These are phyloP conservation scores for Sphaerulina vaccinii DNA, from an alignment of 2,329 filamentous ascomycete genomes.

Conservation along the genomic window DNA sequence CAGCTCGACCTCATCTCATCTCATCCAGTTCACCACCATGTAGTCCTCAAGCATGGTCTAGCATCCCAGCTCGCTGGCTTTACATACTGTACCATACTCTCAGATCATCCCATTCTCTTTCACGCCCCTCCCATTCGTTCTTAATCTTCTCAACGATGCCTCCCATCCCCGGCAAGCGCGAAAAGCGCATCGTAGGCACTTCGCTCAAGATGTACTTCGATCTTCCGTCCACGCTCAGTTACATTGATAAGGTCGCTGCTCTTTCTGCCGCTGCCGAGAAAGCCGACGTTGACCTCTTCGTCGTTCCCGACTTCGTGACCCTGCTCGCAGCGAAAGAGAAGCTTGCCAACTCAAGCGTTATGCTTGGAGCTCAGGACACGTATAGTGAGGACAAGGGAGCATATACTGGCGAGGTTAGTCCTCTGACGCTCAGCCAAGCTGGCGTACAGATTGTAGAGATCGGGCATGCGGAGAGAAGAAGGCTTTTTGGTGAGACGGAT, in stretches of 20 bases:
- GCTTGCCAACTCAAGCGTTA: constrained; percentile 52
- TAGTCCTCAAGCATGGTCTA: not conserved
- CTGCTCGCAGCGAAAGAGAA: constrained; percentile 54
- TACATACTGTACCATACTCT: not conserved
- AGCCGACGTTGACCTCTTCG: constrained; percentile 65
- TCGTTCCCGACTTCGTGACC: constrained; percentile 75
- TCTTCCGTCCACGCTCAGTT: constrained; percentile 57
- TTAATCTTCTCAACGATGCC: constrained; percentile 30
- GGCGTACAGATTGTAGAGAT: constrained; percentile 74
- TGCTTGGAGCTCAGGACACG: constrained; percentile 73
- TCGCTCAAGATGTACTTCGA: constrained; percentile 82
- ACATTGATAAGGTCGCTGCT: constrained; percentile 44
- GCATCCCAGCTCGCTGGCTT: not conserved
- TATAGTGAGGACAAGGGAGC: constrained; percentile 69
- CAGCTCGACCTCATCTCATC: constrained; percentile 8
- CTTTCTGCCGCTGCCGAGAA: constrained; percentile 54
- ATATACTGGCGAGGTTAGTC: constrained; percentile 76
- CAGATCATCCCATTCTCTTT: not conserved
- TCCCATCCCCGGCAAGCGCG: constrained; percentile 37
- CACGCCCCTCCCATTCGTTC: not conserved
- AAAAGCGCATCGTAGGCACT: constrained; percentile 67
- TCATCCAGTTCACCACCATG: not conserved
- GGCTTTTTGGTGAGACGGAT: constrained; percentile 74
- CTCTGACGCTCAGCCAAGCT: constrained; percentile 63
- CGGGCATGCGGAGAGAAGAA: constrained; percentile 75